Conservation (phyloP, 352 stramenopile species). For the Thraustochytrium aureum region DNA sequence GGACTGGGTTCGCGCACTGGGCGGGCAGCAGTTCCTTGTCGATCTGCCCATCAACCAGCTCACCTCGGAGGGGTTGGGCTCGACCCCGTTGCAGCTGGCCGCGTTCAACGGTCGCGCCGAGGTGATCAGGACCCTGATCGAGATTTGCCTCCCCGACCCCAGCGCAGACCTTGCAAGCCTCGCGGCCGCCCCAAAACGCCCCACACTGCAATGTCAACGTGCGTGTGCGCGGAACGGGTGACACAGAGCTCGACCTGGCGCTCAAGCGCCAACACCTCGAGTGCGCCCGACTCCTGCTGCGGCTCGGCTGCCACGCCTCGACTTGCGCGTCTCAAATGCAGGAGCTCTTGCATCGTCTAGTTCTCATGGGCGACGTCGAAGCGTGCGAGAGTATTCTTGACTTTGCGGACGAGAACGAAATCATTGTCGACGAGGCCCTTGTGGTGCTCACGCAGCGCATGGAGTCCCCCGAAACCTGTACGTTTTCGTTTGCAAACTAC, state of each 20-base stretch:
- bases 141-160: background rate
- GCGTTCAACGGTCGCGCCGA: background rate
- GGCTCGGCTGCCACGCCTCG: background rate
- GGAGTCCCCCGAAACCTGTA: constrained; percentile 39
- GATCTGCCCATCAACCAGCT: background rate
- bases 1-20: constrained; percentile 12
- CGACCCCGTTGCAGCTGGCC: background rate
- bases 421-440: constrained; percentile 33
- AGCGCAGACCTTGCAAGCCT: background rate
- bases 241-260: constrained; percentile 11
- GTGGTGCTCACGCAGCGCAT: constrained; percentile 37
- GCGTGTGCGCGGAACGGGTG: background rate
- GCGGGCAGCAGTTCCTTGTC: background rate
- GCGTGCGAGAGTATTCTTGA: constrained; percentile 36
- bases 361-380: constrained; percentile 52
- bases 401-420: constrained; percentile 16
- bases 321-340: constrained; percentile 8
- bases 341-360: constrained; percentile 50
- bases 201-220: background rate
- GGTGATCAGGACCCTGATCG: background rate
- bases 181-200: background rate
- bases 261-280: background rate
- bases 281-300: constrained; percentile 4
- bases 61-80: constrained; percentile 5
- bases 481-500: constrained; percentile 37